Evolutionary conservation across 257 asterid species (phyloP), one percentile per base, ranked within the genome.

Genomic region (Oldenlandia corymbosa): DNA sequence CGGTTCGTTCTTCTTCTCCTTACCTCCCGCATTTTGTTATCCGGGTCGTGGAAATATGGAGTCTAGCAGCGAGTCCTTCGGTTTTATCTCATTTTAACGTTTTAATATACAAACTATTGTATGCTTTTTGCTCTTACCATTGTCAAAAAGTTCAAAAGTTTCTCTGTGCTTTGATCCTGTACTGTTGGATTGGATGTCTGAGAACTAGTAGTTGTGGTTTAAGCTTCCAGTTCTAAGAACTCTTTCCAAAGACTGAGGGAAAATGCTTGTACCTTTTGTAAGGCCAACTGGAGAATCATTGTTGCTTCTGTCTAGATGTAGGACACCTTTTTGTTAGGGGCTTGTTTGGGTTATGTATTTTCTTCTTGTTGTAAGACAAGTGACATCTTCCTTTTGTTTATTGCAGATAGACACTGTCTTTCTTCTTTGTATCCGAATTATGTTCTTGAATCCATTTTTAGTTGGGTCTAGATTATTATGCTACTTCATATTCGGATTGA

Each of bases 1-100:
- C 70, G 78, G 78, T 73, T 56, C 36, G 74, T 73, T 73, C 58
- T 43, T 60, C 34, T 67, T 60, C 14, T 39, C 5, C 2, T 30
- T 8, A n/a, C n/a, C 10, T 42, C 45, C 62, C 10, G 1, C 16
- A 8, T 8, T 56, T 21, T 30, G 5, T 45, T 16, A 14, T 18
- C 50, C 18, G 50, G 50, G 50, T 4, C 5, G 50, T 14, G 28
- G n/a, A 56, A 54, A 28, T 26, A 10, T 3, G 37, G 4, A 34
- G n/a, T n/a, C n/a, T n/a, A n/a, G n/a, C n/a, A n/a, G n/a, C n/a
- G n/a, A n/a, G n/a, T n/a, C n/a, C n/a, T n/a, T n/a, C n/a, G n/a
- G n/a, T n/a, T n/a, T n/a, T n/a, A n/a, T n/a, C n/a, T n/a, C n/a
- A n/a, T n/a, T n/a, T n/a, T n/a, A n/a, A n/a, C n/a, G n/a, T n/a